A percentile compares a stretch with the other conserved stretches of the same genome.
Conservation (phyloP, 148 eudicot species). For the Spergularia bocconei region DNA sequence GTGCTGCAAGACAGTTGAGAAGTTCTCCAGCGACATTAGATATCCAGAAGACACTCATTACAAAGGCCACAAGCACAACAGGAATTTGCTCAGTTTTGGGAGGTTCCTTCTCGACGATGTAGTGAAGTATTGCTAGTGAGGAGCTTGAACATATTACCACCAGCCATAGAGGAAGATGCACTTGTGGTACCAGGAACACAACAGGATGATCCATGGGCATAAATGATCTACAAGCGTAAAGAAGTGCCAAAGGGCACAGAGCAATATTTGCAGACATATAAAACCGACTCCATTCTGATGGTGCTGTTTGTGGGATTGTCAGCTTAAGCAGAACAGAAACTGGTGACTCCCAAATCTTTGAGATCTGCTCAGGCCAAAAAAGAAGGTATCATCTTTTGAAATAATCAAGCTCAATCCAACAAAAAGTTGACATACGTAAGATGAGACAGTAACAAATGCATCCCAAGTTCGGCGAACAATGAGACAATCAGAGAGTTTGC, state of each 20-base stretch:
- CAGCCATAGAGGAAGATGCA: conserved; percentile 77
- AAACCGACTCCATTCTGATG: conserved; percentile 81
- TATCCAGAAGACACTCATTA: conserved; percentile 98
- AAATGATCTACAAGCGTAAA: conserved; percentile 81
- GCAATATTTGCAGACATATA: conserved; percentile 84
- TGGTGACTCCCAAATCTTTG: conserved; percentile 77
- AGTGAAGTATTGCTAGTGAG: conserved; percentile 73
- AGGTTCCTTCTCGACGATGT: conserved; percentile 68
- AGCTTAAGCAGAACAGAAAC: conserved; percentile 71
- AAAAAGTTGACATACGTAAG: conserved; percentile 1
- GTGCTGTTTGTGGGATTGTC: conserved; percentile 72
- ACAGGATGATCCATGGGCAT: conserved; percentile 67
- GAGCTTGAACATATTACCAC: conserved; percentile 60
- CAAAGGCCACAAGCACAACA: conserved; percentile 54
- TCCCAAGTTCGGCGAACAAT: not conserved
- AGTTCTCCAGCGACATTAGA: conserved; percentile 86
- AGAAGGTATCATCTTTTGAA: conserved; percentile 19
- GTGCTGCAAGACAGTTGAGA: conserved; percentile 77
- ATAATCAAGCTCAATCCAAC: not conserved
- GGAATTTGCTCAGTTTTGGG: conserved; percentile 75
- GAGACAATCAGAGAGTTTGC: not conserved
- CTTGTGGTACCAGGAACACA: conserved; percentile 50
- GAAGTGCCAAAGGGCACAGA: conserved; percentile 74
- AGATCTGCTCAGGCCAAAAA: conserved; percentile 43
- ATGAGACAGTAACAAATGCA: no score